Evolutionary conservation across 2,329 filamentous ascomycete genomes (phyloP), one percentile per base, ranked within the genome.

Genomic region (Sporothrix inflata): DNA sequence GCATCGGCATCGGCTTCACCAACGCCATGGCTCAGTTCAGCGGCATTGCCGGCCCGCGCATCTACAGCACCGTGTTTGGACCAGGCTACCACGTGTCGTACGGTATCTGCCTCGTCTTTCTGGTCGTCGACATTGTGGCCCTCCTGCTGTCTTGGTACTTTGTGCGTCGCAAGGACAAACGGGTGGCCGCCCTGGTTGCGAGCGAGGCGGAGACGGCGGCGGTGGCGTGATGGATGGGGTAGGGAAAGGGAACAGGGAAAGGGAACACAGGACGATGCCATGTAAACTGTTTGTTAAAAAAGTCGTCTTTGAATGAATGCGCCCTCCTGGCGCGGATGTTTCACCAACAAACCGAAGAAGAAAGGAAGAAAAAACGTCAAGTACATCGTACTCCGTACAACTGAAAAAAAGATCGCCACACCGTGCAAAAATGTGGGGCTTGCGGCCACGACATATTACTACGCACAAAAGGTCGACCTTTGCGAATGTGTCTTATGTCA

Each of bases 1-100:
- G 82, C 1, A 74, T 83, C 8, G 82, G 81, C 0, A 83, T 83
- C 65, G 82, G 82, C 1, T 77, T 80, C 27, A 84, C 82, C 0
- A 84, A 83, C 73, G 81, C 82, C 3, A 81, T 81, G 79, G 82
- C 82, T 3, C 82, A 84, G 74, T 83, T 83, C 55, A 79, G 80
- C 55, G 82, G 82, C 1, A 82, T 84, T 60, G 80, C 78, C 42
- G 82, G 82, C 0, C 82, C 82, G 40, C 80, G 81, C 73, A 77
- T 83, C 6, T 83, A 82, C 73, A 81, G 78, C 72, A 80, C 81
- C 2, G 76, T 79, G 4, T 83, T 82, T 77, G 81, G 81, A 1
- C 82, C 82, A 1, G 78, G 75, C 0, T 83, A 83, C 73, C 79
- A 77, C n/a, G 77, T 78, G 1, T 79, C 78, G 2, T 82, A 82